Conservation (phyloP, 768 basidiomycete genomes). For the Amanita jacksonii region DNA sequence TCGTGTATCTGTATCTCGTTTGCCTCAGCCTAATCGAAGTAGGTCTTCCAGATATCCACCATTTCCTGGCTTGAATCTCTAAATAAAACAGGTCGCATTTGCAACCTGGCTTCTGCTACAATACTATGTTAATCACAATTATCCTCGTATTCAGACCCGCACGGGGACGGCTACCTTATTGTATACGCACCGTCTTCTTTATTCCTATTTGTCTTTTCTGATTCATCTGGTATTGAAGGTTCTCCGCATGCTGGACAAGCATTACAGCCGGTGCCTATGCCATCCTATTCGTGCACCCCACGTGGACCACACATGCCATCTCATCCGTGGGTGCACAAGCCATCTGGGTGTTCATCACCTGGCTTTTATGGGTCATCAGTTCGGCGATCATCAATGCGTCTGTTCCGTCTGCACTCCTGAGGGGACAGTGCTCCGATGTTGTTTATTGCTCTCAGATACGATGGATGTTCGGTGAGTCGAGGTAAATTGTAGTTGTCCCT, state of each 20-base stretch:
- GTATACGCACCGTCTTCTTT: conserved; percentile 23
- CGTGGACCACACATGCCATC: conserved; percentile 42
- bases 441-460: conserved; percentile 52
- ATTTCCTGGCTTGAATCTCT: neutral
- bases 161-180: conserved; percentile 37
- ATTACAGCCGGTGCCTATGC: conserved; percentile 42
- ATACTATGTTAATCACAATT: conserved; percentile 42
- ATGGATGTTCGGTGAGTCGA: conserved; percentile 40
- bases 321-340: conserved; percentile 51
- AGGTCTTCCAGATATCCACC: neutral
- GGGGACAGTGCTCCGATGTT: conserved; percentile 29
- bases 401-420: conserved; percentile 33
- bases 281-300: conserved; percentile 52
- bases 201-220: neutral
- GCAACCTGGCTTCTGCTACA: conserved; percentile 52
- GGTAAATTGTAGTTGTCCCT: neutral
- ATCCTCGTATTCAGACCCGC: conserved; percentile 35
- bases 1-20: conserved; percentile 42
- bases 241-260: conserved; percentile 51
- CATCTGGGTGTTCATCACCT: conserved; percentile 49
- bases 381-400: conserved; percentile 42
- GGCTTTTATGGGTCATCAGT: conserved; percentile 52
- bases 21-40: conserved; percentile 41
- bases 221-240: conserved; percentile 25
- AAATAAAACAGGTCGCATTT: conserved; percentile 34